Evolutionary conservation across 208 protist species (phyloP).

Genomic region (Porcisia hertigi): DNA sequence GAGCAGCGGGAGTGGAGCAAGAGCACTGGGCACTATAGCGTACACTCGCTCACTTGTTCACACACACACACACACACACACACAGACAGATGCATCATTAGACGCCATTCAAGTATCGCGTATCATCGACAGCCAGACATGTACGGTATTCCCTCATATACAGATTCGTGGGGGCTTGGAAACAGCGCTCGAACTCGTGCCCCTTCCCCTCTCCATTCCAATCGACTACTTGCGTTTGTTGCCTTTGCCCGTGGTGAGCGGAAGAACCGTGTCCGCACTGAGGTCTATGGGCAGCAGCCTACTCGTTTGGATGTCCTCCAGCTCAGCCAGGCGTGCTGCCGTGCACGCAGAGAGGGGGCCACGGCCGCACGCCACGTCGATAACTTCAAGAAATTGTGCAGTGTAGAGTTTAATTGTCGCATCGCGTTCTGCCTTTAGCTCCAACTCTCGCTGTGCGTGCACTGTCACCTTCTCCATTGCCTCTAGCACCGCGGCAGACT

Average conservation of each 20-base stretch:
- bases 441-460: constrained; percentile 3
- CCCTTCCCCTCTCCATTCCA: neutral
- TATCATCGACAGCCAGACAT: too few species aligned
- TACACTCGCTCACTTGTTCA: too few species aligned
- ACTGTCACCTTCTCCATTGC: constrained; percentile 11
- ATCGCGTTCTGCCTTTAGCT: constrained; percentile 11
- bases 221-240: constrained; percentile 24
- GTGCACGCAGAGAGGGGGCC: constrained; percentile 60
- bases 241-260: constrained; percentile 32
- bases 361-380: constrained; percentile 57
- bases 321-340: constrained; percentile 40
- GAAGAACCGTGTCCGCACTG: constrained; percentile 40
- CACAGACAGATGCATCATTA: neutral
- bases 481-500: constrained; percentile 7
- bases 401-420: constrained; percentile 3
- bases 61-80: neutral
- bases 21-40: neutral
- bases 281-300: constrained; percentile 61
- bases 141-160: too few species aligned
- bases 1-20: too few species aligned
- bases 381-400: constrained; percentile 24
- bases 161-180: too few species aligned
- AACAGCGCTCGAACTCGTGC: too few species aligned
- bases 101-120: neutral
- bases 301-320: constrained; percentile 50